phyloP scores from a whole-genome alignment of 495 filamentous ascomycete genomes.

The Physcia stellaris region DNA sequence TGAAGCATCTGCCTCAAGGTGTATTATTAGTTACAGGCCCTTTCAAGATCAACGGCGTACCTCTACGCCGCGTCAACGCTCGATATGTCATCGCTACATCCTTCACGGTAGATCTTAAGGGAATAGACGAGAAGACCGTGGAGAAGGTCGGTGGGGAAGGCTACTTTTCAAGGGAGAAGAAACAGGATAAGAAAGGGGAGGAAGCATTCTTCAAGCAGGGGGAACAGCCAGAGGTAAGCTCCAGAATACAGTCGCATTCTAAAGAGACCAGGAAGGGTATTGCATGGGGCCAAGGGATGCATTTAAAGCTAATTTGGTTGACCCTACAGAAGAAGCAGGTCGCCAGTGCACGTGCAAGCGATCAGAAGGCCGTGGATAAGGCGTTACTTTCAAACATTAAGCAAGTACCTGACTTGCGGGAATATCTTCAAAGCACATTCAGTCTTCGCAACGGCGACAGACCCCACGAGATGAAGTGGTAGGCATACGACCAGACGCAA shows the following conservation, averaged over 20 bases:
- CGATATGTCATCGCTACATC: constrained; percentile 98
- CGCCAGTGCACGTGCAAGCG: constrained; percentile 72
- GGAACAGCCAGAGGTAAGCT: constrained; percentile 85
- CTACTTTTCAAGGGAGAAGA: constrained; percentile 95
- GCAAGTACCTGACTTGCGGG: constrained; percentile 79
- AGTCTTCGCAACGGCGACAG: constrained; percentile 95
- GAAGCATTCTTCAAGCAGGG: constrained; percentile 96
- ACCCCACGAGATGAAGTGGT: constrained; percentile 96
- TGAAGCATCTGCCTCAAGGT: constrained; percentile 92
- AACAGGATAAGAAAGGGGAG: constrained; percentile 78
- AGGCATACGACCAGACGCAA: too few relatives aligned
- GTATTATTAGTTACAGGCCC: constrained; percentile 97
- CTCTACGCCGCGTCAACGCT: constrained; percentile 92
- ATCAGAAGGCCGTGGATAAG: constrained; percentile 98
- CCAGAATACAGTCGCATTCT: neutral
- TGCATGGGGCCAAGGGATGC: constrained; percentile 11
- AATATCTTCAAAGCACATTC: constrained; percentile 86
- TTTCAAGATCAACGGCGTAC: constrained; percentile 99
- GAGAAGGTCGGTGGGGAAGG: constrained; percentile 70
- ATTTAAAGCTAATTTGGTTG: constrained; percentile 4
- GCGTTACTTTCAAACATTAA: constrained; percentile 80
- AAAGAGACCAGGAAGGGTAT: constrained; percentile 3
- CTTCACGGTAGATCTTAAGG: constrained; percentile 70
- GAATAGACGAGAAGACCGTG: constrained; percentile 67
- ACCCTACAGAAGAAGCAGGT: constrained; percentile 80